Base-by-base conservation (phyloP, 441 rosid species). In the Kokia cookei region DNA sequence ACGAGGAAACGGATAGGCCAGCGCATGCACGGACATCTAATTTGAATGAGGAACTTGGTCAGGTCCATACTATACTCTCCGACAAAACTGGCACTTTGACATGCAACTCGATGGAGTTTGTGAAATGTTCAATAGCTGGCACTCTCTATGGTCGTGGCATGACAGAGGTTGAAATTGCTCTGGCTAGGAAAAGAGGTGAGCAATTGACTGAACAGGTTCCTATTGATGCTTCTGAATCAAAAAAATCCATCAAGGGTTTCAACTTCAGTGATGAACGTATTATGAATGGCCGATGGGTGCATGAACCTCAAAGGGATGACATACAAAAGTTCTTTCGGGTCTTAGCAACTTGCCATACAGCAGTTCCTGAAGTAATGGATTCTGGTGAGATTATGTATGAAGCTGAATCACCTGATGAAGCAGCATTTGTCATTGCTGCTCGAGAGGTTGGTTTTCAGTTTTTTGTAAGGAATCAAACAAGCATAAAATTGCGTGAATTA, bases 81-180 rank as follows among this genome's bases (percentile, higher is more conserved):
- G 99, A 96, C 71, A 96, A 96, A 82, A 96, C 99, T 2, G 97
- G 98, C 53, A 96, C 99, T 78, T 75, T 96, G 83, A 96, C 98
- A 35, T 91, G 99, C 59, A 96, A 96, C 77, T 92, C 90, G 1
- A 96, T 96, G 99, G 99, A 93, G 81, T 93, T 96, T 81, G 93
- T 90, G 75, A 96, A 90, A 81, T 91, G 95, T 75, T 90, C 96
- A 0, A 84, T 95, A 24, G 88, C 90, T 51, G 99, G 98, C 48
- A 80, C 75, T 35, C 83, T 92, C 50, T 96, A 92, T 81, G 99
- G 99, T 1, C 82, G 83, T 7, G 92, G 86, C 45, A 82, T 91
- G 87, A 96, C 95, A 1, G 97, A 92, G 82, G 97, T 96, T 22
- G 97, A 93, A 81, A 80, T 80, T 64, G 87, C 93, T 2, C 53